Evolutionary conservation across 2,329 filamentous ascomycete species (phyloP).

Genomic region (Colletotrichum somersetense): DNA sequence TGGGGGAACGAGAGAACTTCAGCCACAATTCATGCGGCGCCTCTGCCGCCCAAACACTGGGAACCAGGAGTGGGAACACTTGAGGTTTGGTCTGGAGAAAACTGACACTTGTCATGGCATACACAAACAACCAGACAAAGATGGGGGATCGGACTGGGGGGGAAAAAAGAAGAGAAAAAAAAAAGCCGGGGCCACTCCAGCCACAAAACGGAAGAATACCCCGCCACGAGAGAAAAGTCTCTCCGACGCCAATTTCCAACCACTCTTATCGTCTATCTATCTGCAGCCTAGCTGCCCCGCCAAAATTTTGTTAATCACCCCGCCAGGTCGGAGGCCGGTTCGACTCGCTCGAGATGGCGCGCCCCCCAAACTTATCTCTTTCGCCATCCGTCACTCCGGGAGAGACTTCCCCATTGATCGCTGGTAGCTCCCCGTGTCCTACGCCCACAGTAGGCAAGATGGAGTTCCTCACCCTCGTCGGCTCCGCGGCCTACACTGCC

Average conservation of each 20-base stretch:
- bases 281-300: constrained; percentile 33
- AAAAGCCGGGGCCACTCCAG: constrained; percentile 10
- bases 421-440: constrained; percentile 41
- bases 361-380: constrained; percentile 34
- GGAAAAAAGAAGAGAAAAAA: not conserved
- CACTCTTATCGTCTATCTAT: constrained; percentile 39
- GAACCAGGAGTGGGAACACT: not conserved
- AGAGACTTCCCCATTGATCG: constrained; percentile 40
- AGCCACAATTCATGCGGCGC: constrained; percentile 38
- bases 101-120: constrained; percentile 14
- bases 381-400: constrained; percentile 32
- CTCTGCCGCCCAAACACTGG: constrained; percentile 11
- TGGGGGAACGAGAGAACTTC: not conserved
- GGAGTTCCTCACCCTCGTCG: constrained; percentile 52
- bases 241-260: constrained; percentile 30
- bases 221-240: constrained; percentile 29
- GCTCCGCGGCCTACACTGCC: constrained; percentile 63
- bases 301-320: constrained; percentile 41
- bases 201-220: constrained; percentile 38
- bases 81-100: constrained; percentile 7
- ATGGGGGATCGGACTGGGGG: not conserved
- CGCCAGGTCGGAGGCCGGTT: constrained; percentile 36
- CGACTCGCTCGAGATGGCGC: constrained; percentile 38
- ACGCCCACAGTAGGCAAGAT: constrained; percentile 41
- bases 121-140: not conserved